Evolutionary conservation across 1,284 basidiomycete genomes (phyloP).

Genomic region (Papiliotrema fonsecae): DNA sequence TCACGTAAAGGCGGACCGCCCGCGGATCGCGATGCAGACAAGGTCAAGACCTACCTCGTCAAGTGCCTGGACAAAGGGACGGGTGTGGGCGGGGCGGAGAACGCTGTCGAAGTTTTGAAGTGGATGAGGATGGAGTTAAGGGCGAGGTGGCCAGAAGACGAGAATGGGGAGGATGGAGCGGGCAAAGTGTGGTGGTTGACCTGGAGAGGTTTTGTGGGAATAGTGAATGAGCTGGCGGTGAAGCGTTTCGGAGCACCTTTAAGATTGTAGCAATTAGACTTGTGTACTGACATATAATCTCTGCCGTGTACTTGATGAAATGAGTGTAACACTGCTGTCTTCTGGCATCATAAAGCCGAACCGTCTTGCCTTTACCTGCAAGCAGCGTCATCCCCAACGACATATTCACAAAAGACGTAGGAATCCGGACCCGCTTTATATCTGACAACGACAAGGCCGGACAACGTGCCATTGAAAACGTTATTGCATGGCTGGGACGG

Average conservation of each 20-base stretch:
- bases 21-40: conserved; percentile 62
- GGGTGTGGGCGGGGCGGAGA: conserved; percentile 61
- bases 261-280: not conserved
- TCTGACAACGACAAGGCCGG: too few species aligned
- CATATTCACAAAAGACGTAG: too few species aligned
- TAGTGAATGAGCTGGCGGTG: conserved; percentile 59
- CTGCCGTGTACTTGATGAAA: too few species aligned
- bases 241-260: conserved; percentile 62
- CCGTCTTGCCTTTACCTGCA: too few species aligned
- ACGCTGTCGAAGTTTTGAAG: conserved; percentile 62
- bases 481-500: too few species aligned
- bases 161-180: conserved; percentile 3
- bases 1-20: conserved; percentile 54
- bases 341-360: too few species aligned
- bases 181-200: conserved; percentile 63
- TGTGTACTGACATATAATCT: too few species aligned
- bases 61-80: conserved; percentile 57
- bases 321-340: too few species aligned
- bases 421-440: too few species aligned
- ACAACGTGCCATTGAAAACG: too few species aligned
- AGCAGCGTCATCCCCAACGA: too few species aligned
- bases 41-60: conserved; percentile 64
- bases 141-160: conserved; percentile 17
- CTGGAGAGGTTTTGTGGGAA: conserved; percentile 60
- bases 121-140: conserved; percentile 59